Conservation (phyloP, 768 basidiomycete genomes). For the Kwoniella bestiolae region DNA sequence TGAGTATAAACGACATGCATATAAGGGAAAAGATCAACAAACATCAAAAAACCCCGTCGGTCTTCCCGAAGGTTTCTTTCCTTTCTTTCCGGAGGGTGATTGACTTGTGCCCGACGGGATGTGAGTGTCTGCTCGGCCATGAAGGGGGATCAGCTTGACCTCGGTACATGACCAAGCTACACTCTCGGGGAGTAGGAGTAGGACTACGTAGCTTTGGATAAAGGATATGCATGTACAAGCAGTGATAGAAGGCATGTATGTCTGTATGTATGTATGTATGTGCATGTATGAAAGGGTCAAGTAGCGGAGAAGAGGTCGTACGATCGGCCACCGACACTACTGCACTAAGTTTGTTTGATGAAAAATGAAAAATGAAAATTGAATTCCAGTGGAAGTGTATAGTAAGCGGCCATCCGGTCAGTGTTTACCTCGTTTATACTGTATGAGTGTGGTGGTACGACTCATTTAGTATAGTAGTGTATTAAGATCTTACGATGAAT, state of each 20-base stretch:
- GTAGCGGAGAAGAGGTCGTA: not conserved
- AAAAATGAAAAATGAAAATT: no score
- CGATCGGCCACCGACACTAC: not conserved
- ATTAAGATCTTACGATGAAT: constrained; percentile 1
- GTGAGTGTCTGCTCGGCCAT: no score
- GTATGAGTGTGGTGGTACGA: not conserved
- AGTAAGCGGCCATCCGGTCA: not conserved
- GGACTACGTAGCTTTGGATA: no score
- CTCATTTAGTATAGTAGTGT: no score
- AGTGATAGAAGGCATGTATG: not conserved
- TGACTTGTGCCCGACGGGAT: not conserved
- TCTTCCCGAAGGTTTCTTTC: not conserved
- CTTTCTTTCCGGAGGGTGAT: no score
- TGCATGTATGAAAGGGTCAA: not conserved
- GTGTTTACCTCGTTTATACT: not conserved
- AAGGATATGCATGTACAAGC: no score
- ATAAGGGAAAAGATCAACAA: no score
- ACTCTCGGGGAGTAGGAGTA: no score
- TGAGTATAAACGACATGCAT: no score
- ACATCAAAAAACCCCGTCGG: not conserved
- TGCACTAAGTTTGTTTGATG: not conserved
- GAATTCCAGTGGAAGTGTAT: not conserved
- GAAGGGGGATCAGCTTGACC: no score
- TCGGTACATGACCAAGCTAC: no score
- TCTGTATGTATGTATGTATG: not conserved